Conservation (phyloP, 352 stramenopile species). For the Phytophthora idaei region DNA sequence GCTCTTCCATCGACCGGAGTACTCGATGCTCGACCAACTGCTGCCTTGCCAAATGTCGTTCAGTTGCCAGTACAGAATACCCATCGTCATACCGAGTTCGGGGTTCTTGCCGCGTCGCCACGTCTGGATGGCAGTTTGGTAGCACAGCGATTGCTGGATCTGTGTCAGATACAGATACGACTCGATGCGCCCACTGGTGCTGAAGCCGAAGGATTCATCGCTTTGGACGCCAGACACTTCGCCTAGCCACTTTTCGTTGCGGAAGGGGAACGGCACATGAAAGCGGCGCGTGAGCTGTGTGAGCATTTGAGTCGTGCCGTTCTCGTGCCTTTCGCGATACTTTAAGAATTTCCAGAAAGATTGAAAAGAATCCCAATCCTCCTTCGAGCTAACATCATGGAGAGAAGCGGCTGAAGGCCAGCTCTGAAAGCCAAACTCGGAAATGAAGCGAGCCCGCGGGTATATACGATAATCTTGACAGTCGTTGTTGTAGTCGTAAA, state of each 20-base stretch:
- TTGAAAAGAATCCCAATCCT: slow-evolving; percentile 75
- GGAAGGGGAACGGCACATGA: slow-evolving; percentile 68
- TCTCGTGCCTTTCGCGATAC: slow-evolving; percentile 82
- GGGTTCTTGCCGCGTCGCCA: slow-evolving; percentile 71
- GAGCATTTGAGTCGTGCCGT: slow-evolving; percentile 77
- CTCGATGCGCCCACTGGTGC: slow-evolving; percentile 51
- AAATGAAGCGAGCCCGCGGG: slow-evolving; percentile 77
- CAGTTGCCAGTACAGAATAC: slow-evolving; percentile 89
- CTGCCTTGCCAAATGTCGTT: slow-evolving; percentile 90
- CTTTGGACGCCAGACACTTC: slow-evolving; percentile 25
- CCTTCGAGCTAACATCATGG: slow-evolving; percentile 44
- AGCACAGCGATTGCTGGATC: slow-evolving; percentile 80
- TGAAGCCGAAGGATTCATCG: slow-evolving; percentile 43
- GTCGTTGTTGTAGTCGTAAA: slow-evolving; percentile 84
- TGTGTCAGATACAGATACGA: slow-evolving; percentile 80
- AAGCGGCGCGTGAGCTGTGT: slow-evolving; percentile 75
- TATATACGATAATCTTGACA: slow-evolving; percentile 81
- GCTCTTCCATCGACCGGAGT: slow-evolving; percentile 79
- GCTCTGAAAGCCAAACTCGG: slow-evolving; percentile 89
- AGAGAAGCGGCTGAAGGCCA: slow-evolving; percentile 66
- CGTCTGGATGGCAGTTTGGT: slow-evolving; percentile 72
- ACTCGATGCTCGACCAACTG: slow-evolving; percentile 89
- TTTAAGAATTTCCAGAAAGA: slow-evolving; percentile 76
- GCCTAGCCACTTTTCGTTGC: slow-evolving; percentile 56
- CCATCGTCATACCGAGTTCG: slow-evolving; percentile 65